Base-by-base conservation (phyloP, 2,329 filamentous ascomycete genomes). In the Parastagonospora avenae region DNA sequence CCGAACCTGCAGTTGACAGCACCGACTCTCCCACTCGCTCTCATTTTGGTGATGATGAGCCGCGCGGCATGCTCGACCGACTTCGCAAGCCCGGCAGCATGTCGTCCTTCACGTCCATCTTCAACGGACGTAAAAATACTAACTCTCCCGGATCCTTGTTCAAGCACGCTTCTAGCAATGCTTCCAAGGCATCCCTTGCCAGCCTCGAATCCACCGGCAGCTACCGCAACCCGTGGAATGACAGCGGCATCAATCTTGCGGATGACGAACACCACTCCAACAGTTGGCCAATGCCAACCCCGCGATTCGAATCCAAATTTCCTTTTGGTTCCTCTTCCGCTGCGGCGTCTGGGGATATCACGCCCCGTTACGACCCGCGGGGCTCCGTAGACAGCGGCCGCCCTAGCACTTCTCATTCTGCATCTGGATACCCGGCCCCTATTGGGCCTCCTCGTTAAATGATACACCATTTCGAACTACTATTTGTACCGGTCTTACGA, bases 211-310 rank as follows among this genome's bases (percentile, higher is more conserved):
- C 92, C 42, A 92, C 92, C 31, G 90, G 93, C 71, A 96, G 92
- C 79, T 95, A 96, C 75, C 90, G 92, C 75, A 96, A 97, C 77
- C 92, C 92, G 55, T 97, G 93, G 93, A 97, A 97, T 74, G 93
- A 97, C 74, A 96, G 91, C 70, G 93, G 92, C 66, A 92, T 97
- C 71, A 97, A 97, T 73, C 85, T 97, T 62, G 82, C 90, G 57
- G 93, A 97, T 67, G 66, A 96, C 59, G 92, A 97, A 63, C 80
- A 82, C 60, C 70, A 72, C 55, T 63, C 59, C 57, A 72, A 70
- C 53, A 67, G 70, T 62, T 74, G 72, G 72, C 67, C 70, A 8
- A 68, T 72, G 60, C 67, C 72, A 56, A 70, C 71, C 47, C 68
- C 70, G 57, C 72, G 71, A 57, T 73, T 69, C 82, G 74, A 79